Base-by-base conservation (phyloP, 129 eudicot species). In the Tagetes erecta region DNA sequence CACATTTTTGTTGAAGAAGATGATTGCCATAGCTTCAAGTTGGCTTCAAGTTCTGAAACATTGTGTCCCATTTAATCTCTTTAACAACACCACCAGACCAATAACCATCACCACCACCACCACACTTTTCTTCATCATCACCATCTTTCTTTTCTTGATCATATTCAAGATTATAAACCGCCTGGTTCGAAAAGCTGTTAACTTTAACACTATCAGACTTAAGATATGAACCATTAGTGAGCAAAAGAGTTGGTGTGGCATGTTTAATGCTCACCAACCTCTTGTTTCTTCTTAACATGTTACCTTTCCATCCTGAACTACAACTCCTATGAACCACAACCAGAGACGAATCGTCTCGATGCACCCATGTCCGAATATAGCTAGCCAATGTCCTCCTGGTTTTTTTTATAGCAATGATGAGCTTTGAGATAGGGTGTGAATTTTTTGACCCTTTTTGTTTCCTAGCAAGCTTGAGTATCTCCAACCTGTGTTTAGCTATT, bases 11-110 rank as follows among this genome's bases (percentile, higher is more conserved):
- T 8, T 40, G 52, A 75, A 75, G 41, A 64, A 5, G 30, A 64
- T 73, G 10, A 38, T 2, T 34, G 27, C 44, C 56, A 34, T 45
- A 68, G 47, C 56, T 41, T 72, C 45, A 92, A 62, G 97, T 92
- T 35, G 97, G 97, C 53, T 92, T 92, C 77, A 92, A 75, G 83
- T 92, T 85, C 73, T 92, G 89, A 86, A 92, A 92, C 91, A 92
- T 89, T 2, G 96, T 73, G 76, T 92, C 97, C 97, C 96, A 92
- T 85, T 85, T 85, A 78, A 92, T 87, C 75, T 89, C 93, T 57
- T 89, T 92, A 67, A 86, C 88, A 5, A 84, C 87, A 72, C 83
- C 66, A 58, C 57, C 51, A 5, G 84, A 55, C 84, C 90, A 86
- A 8, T 85, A 76, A 52, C 56, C 83, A 7, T 50, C 88, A 6